Evolutionary conservation across 805 yeast species (phyloP), one percentile per base, ranked within the genome.

Genomic region (Kazachstania bromeliacearum): DNA sequence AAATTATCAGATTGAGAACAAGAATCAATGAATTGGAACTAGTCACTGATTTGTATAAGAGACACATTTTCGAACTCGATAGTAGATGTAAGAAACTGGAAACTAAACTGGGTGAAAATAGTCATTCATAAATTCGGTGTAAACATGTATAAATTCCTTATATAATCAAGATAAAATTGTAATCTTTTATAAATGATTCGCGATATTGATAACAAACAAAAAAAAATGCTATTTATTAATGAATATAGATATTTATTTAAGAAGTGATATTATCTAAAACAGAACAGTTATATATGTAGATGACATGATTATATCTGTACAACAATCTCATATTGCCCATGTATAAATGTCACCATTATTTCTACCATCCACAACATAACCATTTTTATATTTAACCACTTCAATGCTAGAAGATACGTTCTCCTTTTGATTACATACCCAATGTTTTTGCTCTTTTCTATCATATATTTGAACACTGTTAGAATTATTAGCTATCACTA

Each of bases 1-100:
- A 62, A 25, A 48, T 60, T 15, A 62, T 63, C 23, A 64, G 59
- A 36, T 62, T 88, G 43, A 74, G 75, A 44, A 84, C 95, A 0
- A 68, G 94, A 40, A 84, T 88, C 16, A 75, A 82, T 9, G 97
- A 89, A 56, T 69, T 89, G 42, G 97, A 89, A 56, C 67, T 88
- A 29, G 95, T 89, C 28, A 88, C 87, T 50, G 96, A 88, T 54
- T 63, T 89, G 40, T 84, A 85, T 64, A 74, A 84, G 47, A 74
- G 89, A 5, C 73, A 94, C 46, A 84, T 89, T 30, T 66, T 72
- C 56, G 95, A 89, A 53, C 66, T 89, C 44, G 96, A 89, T 36
- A 45, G 48, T 20, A 57, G 44, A 60, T 58, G 60, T 35, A 42
- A 43, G 25, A 28, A 29, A 5, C 34, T 55, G 27, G 57, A 57